A percentile compares a stretch with the other conserved stretches of the same genome.
Evolutionary conservation across 169 alveolate species (phyloP).

Genomic region (Babesia caballi): DNA sequence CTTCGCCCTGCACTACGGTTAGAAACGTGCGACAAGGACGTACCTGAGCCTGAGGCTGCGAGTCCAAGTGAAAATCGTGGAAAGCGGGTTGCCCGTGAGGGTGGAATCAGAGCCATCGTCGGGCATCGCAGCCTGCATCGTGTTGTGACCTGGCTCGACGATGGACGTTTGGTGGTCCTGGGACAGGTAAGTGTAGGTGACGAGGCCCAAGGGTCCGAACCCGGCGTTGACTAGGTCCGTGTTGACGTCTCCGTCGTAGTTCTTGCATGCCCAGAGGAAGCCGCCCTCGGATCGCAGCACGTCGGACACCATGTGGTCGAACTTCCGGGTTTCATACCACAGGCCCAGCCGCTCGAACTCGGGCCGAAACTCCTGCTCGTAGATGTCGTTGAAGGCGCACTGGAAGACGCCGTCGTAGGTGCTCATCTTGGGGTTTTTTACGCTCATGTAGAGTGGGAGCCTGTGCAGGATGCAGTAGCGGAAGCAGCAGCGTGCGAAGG

Average conservation of each 20-base stretch:
- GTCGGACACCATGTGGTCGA: constrained; percentile 96
- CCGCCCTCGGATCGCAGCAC: constrained; percentile 93
- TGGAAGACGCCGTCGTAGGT: constrained; percentile 92
- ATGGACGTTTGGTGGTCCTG: constrained; percentile 85
- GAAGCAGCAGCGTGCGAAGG: constrained; percentile 90
- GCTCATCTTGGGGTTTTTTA: constrained; percentile 91
- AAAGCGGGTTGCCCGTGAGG: constrained; percentile 90
- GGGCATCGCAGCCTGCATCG: constrained; percentile 87
- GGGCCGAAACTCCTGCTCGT: constrained; percentile 81
- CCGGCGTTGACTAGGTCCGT: constrained; percentile 93
- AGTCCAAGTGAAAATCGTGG: constrained; percentile 92
- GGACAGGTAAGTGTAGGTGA: constrained; percentile 85
- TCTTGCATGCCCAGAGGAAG: constrained; percentile 97
- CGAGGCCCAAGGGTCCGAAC: constrained; percentile 89
- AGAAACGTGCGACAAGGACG: neutral
- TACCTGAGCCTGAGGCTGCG: constrained; percentile 76
- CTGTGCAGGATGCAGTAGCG: constrained; percentile 81
- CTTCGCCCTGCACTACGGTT: too few relatives aligned
- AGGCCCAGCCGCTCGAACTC: constrained; percentile 83
- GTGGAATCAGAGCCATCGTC: constrained; percentile 72
- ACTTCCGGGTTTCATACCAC: constrained; percentile 90
- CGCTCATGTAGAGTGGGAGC: constrained; percentile 89
- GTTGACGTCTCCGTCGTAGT: constrained; percentile 96
- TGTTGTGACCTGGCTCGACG: constrained; percentile 93
- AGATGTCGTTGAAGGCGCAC: constrained; percentile 87